Conservation (phyloP, 768 basidiomycete genomes). For the Rickenella mellea region DNA sequence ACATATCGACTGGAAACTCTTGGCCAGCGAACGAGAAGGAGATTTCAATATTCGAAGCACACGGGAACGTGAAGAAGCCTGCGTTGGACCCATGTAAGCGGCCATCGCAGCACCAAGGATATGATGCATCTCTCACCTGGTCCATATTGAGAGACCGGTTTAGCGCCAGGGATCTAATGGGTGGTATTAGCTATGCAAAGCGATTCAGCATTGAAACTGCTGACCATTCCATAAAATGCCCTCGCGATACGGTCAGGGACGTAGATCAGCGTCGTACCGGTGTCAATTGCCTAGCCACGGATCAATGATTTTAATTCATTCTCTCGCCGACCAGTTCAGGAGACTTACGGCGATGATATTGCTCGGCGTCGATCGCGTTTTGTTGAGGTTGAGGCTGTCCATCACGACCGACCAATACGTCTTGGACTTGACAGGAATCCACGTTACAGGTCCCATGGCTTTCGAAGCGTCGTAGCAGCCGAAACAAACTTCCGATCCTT, state of each 20-base stretch:
- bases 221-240: constrained; percentile 36
- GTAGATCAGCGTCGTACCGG: constrained; percentile 60
- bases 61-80: constrained; percentile 52
- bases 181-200: neutral
- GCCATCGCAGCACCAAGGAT: neutral
- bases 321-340: constrained; percentile 7
- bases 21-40: constrained; percentile 36
- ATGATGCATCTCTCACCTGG: constrained; percentile 19
- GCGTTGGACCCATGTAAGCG: neutral
- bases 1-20: constrained; percentile 29
- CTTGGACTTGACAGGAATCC: constrained; percentile 34
- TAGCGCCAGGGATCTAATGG: constrained; percentile 40
- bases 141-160: constrained; percentile 31
- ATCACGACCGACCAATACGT: constrained; percentile 54
- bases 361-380: constrained; percentile 2
- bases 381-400: constrained; percentile 32
- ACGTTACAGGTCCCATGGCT: constrained; percentile 24
- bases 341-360: constrained; percentile 29
- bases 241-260: constrained; percentile 33
- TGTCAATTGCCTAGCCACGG: constrained; percentile 47
- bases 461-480: constrained; percentile 32
- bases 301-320: neutral
- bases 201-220: neutral
- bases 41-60: constrained; percentile 24
- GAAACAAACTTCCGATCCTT: constrained; percentile 45